Percentiles rank a stretch among this genome's conserved stretches.
Evolutionary conservation across 371 early-diverging fungal species (phyloP).

Genomic region (Rhizopus stolonifer): DNA sequence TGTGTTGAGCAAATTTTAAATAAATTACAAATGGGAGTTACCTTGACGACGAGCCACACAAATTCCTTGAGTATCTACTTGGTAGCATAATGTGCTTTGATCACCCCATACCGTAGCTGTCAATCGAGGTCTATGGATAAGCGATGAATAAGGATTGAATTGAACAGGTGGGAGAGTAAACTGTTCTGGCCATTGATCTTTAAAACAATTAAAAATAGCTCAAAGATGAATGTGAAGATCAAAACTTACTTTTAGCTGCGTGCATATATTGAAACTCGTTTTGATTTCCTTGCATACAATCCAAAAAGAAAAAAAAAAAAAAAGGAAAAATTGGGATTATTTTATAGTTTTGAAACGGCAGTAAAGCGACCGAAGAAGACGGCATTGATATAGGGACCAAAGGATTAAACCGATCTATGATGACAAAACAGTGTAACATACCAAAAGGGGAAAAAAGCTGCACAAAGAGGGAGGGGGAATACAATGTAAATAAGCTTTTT

Average conservation of each 20-base stretch:
- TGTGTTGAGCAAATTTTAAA: too few relatives aligned
- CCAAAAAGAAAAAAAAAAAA: not conserved
- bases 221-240: not conserved
- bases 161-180: not conserved
- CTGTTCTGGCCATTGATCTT: not conserved
- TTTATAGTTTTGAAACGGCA: not conserved
- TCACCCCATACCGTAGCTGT: constrained; percentile 84
- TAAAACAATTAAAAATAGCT: not conserved
- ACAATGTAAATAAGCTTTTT: not conserved
- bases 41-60: constrained; percentile 79
- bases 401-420: not conserved
- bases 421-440: constrained; percentile 1
- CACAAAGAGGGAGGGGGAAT: not conserved
- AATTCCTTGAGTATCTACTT: constrained; percentile 75
- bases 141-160: not conserved
- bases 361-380: not conserved
- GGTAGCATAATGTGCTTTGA: constrained; percentile 76
- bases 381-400: not conserved
- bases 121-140: constrained; percentile 47
- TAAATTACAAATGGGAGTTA: constrained; percentile 27
- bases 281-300: not conserved
- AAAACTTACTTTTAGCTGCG: not conserved
- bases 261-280: not conserved
- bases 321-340: not conserved
- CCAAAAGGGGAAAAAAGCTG: not conserved